A percentile compares a stretch with the other conserved stretches of the same genome.
phyloP scores from a whole-genome alignment of 495 filamentous ascomycete species.

The Glonium stellatum region DNA sequence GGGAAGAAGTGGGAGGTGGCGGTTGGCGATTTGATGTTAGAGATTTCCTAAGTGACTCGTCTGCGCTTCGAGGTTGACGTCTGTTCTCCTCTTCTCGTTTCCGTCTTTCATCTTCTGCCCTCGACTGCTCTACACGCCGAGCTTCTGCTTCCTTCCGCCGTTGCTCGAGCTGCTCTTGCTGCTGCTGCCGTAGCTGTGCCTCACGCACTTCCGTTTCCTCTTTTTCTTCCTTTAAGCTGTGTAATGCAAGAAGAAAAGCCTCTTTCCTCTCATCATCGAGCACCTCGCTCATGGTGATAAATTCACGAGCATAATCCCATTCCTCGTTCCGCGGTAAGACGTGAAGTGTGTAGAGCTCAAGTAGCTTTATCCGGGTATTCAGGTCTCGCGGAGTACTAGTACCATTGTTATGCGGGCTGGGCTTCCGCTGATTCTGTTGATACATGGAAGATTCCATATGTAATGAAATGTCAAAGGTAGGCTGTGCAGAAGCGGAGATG shows the following conservation, averaged over 20 bases:
- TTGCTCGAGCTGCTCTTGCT: constrained; percentile 53
- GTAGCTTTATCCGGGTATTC: constrained; percentile 64
- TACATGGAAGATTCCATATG: constrained; percentile 31
- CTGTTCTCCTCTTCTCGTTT: constrained; percentile 35
- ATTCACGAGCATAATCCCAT: constrained; percentile 90
- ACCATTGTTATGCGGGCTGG: constrained; percentile 41
- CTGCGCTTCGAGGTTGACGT: constrained; percentile 24
- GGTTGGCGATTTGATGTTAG: constrained; percentile 4
- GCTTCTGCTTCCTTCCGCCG: constrained; percentile 45
- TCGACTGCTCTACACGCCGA: constrained; percentile 52
- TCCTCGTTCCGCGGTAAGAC: constrained; percentile 83
- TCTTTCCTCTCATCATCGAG: constrained; percentile 91
- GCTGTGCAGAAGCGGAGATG: constrained; percentile 67
- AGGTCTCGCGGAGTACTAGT: constrained; percentile 70
- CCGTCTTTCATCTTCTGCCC: constrained; percentile 50
- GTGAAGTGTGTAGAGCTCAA: constrained; percentile 90
- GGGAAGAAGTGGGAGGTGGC: constrained; percentile 27
- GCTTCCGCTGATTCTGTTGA: constrained; percentile 18
- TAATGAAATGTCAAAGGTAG: constrained; percentile 59
- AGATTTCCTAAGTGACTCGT: constrained; percentile 22
- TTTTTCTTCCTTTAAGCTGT: constrained; percentile 56
- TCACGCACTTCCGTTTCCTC: constrained; percentile 66
- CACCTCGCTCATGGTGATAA: constrained; percentile 73
- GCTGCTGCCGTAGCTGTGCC: constrained; percentile 51
- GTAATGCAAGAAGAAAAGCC: constrained; percentile 65